A percentile compares a stretch with the other conserved stretches of the same genome.
Evolutionary conservation across 2,329 filamentous ascomycete species (phyloP).

Genomic region (Neonectria hederae): DNA sequence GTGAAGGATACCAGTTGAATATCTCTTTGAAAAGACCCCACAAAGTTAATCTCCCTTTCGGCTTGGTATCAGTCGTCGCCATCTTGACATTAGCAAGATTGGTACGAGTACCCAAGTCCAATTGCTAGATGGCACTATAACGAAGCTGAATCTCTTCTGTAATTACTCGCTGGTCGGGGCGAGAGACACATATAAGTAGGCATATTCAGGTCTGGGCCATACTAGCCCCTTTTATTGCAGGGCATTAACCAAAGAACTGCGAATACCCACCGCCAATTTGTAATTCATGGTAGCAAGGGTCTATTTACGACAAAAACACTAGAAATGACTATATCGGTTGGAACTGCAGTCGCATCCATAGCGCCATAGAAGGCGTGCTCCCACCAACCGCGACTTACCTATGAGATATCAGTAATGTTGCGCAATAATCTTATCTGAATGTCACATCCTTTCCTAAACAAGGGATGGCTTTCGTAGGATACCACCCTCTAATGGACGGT

Average conservation of each 20-base stretch:
- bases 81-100: not conserved
- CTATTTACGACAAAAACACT: not conserved
- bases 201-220: not conserved
- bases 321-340: not conserved
- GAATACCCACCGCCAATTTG: not conserved
- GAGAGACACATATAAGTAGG: not conserved
- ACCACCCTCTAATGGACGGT: not conserved
- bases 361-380: not conserved
- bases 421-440: not conserved
- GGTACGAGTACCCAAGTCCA: not conserved
- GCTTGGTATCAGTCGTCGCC: not conserved
- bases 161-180: not conserved
- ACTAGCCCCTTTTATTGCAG: not conserved
- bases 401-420: not conserved
- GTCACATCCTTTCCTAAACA: not conserved
- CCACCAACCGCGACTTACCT: not conserved
- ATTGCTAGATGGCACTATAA: not conserved
- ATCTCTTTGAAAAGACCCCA: constrained; percentile 6
- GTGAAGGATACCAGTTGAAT: constrained; percentile 29
- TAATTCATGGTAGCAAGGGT: not conserved
- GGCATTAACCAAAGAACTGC: not conserved
- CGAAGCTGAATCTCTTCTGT: too few relatives aligned
- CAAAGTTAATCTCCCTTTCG: not conserved
- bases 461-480: not conserved
- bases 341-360: not conserved